A percentile compares a stretch with the other conserved stretches of the same genome.
Conservation (phyloP, 176 grass and related monocot genomes). For the Phoenix roebelenii region DNA sequence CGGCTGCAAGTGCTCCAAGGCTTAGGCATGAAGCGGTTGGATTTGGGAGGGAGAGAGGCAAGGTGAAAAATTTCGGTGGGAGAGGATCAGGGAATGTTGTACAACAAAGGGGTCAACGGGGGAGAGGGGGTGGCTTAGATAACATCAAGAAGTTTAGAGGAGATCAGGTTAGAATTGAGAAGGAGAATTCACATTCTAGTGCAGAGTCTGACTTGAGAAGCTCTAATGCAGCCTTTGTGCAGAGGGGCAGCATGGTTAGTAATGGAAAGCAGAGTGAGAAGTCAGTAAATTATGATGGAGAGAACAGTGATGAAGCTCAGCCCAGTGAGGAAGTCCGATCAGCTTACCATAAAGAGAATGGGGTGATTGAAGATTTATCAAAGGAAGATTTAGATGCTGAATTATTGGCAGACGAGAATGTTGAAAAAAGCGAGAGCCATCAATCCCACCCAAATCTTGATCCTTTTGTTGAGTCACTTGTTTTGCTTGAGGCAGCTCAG, state of each 20-base stretch:
- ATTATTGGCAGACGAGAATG: slow-evolving; percentile 24
- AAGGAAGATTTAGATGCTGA: slow-evolving; percentile 19
- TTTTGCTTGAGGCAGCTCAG: slow-evolving; percentile 56
- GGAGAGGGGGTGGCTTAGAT: slow-evolving; percentile 6
- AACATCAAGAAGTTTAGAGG: slow-evolving; percentile 5
- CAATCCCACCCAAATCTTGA: slow-evolving; percentile 37
- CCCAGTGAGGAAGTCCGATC: slow-evolving; percentile 50
- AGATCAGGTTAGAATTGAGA: slow-evolving; percentile 4
- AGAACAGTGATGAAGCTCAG: slow-evolving; percentile 29
- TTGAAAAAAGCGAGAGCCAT: slow-evolving; percentile 38
- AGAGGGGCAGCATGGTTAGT: slow-evolving; percentile 10
- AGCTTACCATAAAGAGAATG: slow-evolving; percentile 29
- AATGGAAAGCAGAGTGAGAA: slow-evolving; percentile 20
- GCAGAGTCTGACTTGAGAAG: slow-evolving; percentile 32
- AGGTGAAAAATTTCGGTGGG: background rate
- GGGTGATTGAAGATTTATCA: slow-evolving; percentile 16
- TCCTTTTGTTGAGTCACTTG: slow-evolving; percentile 46
- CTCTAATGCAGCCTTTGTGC: slow-evolving; percentile 26
- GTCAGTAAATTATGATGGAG: slow-evolving; percentile 25
- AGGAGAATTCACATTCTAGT: slow-evolving; percentile 17
- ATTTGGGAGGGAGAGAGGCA: slow-evolving; percentile 14
- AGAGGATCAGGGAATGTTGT: slow-evolving; percentile 24
- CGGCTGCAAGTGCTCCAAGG: slow-evolving; percentile 16
- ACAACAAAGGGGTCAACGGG: background rate
- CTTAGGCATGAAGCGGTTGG: slow-evolving; percentile 1